Evolutionary conservation across 257 asterid genomes (phyloP), one percentile per base, ranked within the genome.

Genomic region (Solanum ossicruentum): DNA sequence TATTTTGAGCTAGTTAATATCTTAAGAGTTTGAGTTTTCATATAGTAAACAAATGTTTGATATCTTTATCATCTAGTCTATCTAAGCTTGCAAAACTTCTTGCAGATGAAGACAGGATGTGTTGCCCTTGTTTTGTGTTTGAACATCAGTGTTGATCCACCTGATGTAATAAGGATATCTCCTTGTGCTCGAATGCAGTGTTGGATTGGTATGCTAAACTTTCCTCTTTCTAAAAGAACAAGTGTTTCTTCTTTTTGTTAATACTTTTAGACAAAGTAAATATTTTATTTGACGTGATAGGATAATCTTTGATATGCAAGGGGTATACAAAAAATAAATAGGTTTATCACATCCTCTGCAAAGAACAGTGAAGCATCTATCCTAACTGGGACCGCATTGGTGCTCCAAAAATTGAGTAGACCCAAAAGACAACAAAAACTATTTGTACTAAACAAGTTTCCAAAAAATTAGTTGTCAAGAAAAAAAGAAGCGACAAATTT

Each of bases 101-200:
- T 89, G 95, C 98, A 97, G 99, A 95, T 95, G 98, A 95, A 97
- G 92, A 95, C 98, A 26, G 98, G 98, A 88, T 97, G 98, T 85
- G 98, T 94, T 88, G 99, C 97, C 88, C 96, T 95, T 84, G 98
- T 97, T 77, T 75, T 97, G 84, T 97, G 99, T 89, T 90, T 97
- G 89, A 97, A 97, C 93, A 94, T 95, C 86, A 91, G 94, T 32
- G 93, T 97, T 67, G 98, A 95, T 85, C 98, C 99, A 41, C 98
- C 99, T 85, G 98, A 95, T 91, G 98, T 95, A 28, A 95, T 95
- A 88, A 97, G 94, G 96, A 94, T 97, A 89, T 92, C 98, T 83
- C 99, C 99, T 86, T 95, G 99, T 93, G 99, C 99, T 66, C 94
- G 98, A 78, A 93, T 97, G 98, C 97, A 97, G 88, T 97, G 99